Conservation (phyloP, 768 basidiomycete species). For the Xerocomellus intermedius region DNA sequence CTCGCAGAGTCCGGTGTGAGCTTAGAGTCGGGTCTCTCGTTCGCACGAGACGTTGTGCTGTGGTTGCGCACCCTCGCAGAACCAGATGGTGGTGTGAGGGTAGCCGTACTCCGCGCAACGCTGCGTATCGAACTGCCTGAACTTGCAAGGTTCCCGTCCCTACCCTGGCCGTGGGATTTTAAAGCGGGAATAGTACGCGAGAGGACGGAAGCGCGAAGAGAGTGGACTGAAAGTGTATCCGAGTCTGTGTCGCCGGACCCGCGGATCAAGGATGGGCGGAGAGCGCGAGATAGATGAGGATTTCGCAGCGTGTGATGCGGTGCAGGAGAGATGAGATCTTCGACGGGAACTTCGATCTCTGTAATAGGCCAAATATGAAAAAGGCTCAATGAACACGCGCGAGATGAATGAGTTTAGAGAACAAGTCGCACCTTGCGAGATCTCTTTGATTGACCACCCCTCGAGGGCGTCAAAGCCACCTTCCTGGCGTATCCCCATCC, state of each 20-base stretch:
- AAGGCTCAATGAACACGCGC: neutral
- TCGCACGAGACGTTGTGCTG: constrained; percentile 24
- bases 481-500: constrained; percentile 70
- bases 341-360: constrained; percentile 81
- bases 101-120: constrained; percentile 41
- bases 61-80: constrained; percentile 24
- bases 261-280: constrained; percentile 30
- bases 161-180: constrained; percentile 20
- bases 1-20: constrained; percentile 51
- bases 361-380: neutral
- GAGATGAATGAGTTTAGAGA: neutral
- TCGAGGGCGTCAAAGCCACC: constrained; percentile 85
- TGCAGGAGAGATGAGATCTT: constrained; percentile 62
- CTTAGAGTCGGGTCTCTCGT: constrained; percentile 69
- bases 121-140: constrained; percentile 46
- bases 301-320: constrained; percentile 29
- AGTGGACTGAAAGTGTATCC: constrained; percentile 45
- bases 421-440: constrained; percentile 38
- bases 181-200: constrained; percentile 31
- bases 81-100: constrained; percentile 16
- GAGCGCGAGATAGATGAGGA: constrained; percentile 27
- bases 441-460: constrained; percentile 85
- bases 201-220: constrained; percentile 44
- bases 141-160: constrained; percentile 21
- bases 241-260: constrained; percentile 33